Conservation (phyloP, 2,329 filamentous ascomycete genomes). For the Fusarium nisikadoi region DNA sequence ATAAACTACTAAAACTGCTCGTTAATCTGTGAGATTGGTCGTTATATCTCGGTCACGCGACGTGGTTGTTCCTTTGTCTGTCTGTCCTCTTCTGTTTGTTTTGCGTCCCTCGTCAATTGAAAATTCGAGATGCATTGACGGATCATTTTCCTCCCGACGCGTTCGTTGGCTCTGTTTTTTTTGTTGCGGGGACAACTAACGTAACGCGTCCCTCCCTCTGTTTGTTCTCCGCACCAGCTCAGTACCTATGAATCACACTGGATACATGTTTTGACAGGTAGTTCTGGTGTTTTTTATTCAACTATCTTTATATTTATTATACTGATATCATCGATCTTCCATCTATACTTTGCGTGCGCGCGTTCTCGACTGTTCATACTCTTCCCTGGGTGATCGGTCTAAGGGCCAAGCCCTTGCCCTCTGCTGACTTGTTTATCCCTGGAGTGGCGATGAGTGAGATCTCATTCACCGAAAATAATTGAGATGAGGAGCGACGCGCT, state of each 20-base stretch:
- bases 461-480: neutral
- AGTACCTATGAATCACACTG: neutral
- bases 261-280: accelerated
- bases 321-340: accelerated
- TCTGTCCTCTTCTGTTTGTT: slow-evolving; percentile 9
- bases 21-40: neutral
- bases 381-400: no score
- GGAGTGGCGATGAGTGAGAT: neutral
- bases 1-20: neutral
- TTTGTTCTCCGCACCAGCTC: slow-evolving; percentile 2
- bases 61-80: neutral
- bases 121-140: slow-evolving; percentile 26
- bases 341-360: neutral
- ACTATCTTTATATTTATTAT: neutral
- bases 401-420: neutral
- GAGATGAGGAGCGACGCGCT: no score
- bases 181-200: slow-evolving; percentile 29
- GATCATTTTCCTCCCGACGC: slow-evolving; percentile 33
- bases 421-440: slow-evolving; percentile 2
- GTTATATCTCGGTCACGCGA: neutral
- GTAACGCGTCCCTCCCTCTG: neutral
- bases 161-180: slow-evolving; percentile 18
- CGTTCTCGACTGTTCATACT: neutral
- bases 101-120: slow-evolving; percentile 9
- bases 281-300: neutral